Percentiles rank a stretch among this genome's conserved stretches.
Evolutionary conservation across 1,284 basidiomycete genomes (phyloP).

Genomic region (Ganoderma lucidum): DNA sequence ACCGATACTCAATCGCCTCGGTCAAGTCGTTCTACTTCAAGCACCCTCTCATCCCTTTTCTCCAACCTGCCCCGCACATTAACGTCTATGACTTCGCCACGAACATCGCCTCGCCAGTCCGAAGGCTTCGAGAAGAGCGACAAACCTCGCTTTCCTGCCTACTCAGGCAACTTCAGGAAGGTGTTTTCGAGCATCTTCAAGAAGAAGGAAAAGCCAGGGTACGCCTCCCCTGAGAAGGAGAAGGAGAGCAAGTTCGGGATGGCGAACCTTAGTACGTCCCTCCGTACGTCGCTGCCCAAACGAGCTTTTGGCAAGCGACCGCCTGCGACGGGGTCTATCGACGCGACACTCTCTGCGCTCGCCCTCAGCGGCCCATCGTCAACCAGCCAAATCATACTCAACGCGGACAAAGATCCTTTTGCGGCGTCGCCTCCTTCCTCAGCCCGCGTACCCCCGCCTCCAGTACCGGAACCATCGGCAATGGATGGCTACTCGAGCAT

Average conservation of each 20-base stretch:
- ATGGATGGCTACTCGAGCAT: constrained; percentile 31
- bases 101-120: constrained; percentile 26
- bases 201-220: constrained; percentile 27
- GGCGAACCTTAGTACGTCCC: not conserved
- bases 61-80: constrained; percentile 29
- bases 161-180: constrained; percentile 32
- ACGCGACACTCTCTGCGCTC: constrained; percentile 27
- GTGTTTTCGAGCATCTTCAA: constrained; percentile 34
- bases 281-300: not conserved
- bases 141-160: constrained; percentile 26
- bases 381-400: constrained; percentile 9
- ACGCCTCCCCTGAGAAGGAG: constrained; percentile 4
- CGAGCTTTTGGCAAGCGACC: constrained; percentile 25
- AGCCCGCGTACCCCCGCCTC: constrained; percentile 11
- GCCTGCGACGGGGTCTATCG: constrained; percentile 24
- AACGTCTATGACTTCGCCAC: constrained; percentile 25
- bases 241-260: not conserved
- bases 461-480: constrained; percentile 16
- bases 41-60: constrained; percentile 31
- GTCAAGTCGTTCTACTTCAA: constrained; percentile 28
- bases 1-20: constrained; percentile 20
- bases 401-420: constrained; percentile 27
- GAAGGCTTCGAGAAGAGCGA: constrained; percentile 27
- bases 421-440: constrained; percentile 26
- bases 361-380: constrained; percentile 14